A percentile compares a stretch with the other conserved stretches of the same genome.
These are phyloP conservation scores for Bauhinia variegata DNA, from an alignment of 306 rosid genomes.

Conservation along the genomic window DNA sequence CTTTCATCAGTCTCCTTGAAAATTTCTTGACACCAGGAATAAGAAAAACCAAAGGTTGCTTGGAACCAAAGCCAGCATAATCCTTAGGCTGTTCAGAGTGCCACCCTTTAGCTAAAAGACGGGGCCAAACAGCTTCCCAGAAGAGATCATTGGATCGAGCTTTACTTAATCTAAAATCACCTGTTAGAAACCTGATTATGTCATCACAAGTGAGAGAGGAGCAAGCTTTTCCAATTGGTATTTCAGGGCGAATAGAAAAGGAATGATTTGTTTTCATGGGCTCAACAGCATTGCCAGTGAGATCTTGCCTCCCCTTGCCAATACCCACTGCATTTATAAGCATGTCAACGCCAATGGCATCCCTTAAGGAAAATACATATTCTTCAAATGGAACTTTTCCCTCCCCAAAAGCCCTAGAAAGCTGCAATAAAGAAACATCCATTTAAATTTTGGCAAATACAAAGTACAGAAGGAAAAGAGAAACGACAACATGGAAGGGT, in stretches of 20 bases:
- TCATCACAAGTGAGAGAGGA: slow-evolving; percentile 54
- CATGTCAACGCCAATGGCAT: slow-evolving; percentile 51
- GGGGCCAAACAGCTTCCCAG: slow-evolving; percentile 86
- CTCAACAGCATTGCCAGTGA: slow-evolving; percentile 56
- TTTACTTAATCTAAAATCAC: slow-evolving; percentile 61
- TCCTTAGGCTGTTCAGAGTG: slow-evolving; percentile 61
- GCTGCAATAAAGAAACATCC: slow-evolving; percentile 44
- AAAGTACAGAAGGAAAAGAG: slow-evolving; percentile 7
- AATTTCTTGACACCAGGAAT: slow-evolving; percentile 54
- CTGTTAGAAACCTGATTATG: slow-evolving; percentile 55
- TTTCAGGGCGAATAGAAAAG: slow-evolving; percentile 42
- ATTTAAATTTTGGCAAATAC: slow-evolving; percentile 18
- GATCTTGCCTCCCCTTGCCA: slow-evolving; percentile 61
- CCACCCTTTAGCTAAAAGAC: slow-evolving; percentile 71
- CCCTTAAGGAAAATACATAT: slow-evolving; percentile 58
- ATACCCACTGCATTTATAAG: slow-evolving; percentile 59
- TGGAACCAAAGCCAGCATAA: slow-evolving; percentile 41
- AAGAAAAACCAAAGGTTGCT: slow-evolving; percentile 57
- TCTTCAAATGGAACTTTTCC: slow-evolving; percentile 55
- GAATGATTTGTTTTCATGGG: slow-evolving; percentile 42
- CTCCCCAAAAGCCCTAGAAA: slow-evolving; percentile 41
- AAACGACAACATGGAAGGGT: not conserved
- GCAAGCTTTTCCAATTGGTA: slow-evolving; percentile 57
- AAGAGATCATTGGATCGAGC: slow-evolving; percentile 55
- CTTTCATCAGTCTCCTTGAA: slow-evolving; percentile 62